A percentile compares a stretch with the other conserved stretches of the same genome.
phyloP scores from a whole-genome alignment of 805 yeast genomes.

The Kluyveromyces dobzhanskii region DNA sequence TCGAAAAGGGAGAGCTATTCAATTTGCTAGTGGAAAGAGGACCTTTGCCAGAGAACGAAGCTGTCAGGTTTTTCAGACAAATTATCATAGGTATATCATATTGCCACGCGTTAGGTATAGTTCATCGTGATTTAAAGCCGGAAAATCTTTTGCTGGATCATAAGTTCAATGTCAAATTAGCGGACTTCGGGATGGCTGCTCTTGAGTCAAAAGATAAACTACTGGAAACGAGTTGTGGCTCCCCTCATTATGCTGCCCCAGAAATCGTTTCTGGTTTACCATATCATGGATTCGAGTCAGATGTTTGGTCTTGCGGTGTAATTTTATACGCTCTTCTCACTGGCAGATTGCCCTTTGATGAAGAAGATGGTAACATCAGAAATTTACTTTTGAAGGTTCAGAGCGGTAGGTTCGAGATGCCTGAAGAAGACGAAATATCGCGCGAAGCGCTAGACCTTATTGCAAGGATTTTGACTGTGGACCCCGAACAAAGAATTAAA shows the following conservation, averaged over 20 bases:
- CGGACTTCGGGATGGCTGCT: conserved; percentile 99
- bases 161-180: conserved; percentile 84
- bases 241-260: conserved; percentile 98
- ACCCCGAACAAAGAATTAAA: conserved; percentile 72
- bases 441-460: conserved; percentile 83
- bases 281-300: conserved; percentile 95
- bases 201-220: conserved; percentile 73
- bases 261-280: conserved; percentile 93
- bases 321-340: conserved; percentile 88
- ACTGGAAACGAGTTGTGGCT: conserved; percentile 92
- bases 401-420: conserved; percentile 79
- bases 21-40: conserved; percentile 87
- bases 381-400: conserved; percentile 83
- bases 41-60: conserved; percentile 80
- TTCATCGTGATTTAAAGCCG: conserved; percentile 82
- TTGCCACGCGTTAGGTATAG: conserved; percentile 79
- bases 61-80: conserved; percentile 81
- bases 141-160: conserved; percentile 74
- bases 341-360: conserved; percentile 91
- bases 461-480: conserved; percentile 67
- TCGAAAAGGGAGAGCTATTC: conserved; percentile 95
- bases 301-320: conserved; percentile 97
- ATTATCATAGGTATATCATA: conserved; percentile 76
- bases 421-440: conserved; percentile 63
- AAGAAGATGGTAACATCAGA: conserved; percentile 79